Conservation (phyloP, 306 rosid genomes). For the Crotalaria pallida region DNA sequence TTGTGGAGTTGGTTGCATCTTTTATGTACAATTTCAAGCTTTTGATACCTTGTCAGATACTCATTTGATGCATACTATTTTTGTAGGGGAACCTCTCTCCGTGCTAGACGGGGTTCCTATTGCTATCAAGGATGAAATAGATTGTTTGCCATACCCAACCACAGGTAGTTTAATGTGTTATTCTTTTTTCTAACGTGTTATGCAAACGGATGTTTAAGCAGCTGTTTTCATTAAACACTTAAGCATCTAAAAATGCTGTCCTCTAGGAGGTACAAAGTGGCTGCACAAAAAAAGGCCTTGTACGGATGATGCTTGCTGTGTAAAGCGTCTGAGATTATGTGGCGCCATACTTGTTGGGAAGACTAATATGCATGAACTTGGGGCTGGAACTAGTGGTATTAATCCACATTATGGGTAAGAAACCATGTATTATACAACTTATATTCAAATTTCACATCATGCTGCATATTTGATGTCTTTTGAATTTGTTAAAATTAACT, state of each 20-base stretch:
- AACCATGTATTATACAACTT: not conserved
- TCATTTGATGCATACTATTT: not conserved
- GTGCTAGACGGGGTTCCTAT: slow-evolving; percentile 75
- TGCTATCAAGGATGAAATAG: slow-evolving; percentile 93
- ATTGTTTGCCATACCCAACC: slow-evolving; percentile 87
- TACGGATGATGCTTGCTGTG: slow-evolving; percentile 70
- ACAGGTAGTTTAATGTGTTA: slow-evolving; percentile 48
- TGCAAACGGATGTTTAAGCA: not conserved
- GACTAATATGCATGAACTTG: slow-evolving; percentile 98
- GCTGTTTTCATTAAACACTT: not conserved
- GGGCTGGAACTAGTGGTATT: slow-evolving; percentile 88
- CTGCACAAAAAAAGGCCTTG: slow-evolving; percentile 71
- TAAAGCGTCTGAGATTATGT: slow-evolving; percentile 59
- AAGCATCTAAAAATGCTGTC: not conserved
- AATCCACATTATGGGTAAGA: slow-evolving; percentile 93
- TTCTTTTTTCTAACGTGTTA: not conserved
- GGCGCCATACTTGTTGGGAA: slow-evolving; percentile 90
- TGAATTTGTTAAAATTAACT: too few species aligned
- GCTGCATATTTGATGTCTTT: not conserved
- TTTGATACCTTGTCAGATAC: not conserved
- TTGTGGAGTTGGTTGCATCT: not conserved
- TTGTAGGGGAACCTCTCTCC: slow-evolving; percentile 65
- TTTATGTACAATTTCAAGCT: not conserved
- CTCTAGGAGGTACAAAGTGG: slow-evolving; percentile 86
- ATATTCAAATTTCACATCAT: slow-evolving; percentile 10